A percentile compares a stretch with the other conserved stretches of the same genome.
These are phyloP conservation scores for Colletotrichum lini DNA, from an alignment of 2,329 filamentous ascomycete genomes.

Conservation along the genomic window DNA sequence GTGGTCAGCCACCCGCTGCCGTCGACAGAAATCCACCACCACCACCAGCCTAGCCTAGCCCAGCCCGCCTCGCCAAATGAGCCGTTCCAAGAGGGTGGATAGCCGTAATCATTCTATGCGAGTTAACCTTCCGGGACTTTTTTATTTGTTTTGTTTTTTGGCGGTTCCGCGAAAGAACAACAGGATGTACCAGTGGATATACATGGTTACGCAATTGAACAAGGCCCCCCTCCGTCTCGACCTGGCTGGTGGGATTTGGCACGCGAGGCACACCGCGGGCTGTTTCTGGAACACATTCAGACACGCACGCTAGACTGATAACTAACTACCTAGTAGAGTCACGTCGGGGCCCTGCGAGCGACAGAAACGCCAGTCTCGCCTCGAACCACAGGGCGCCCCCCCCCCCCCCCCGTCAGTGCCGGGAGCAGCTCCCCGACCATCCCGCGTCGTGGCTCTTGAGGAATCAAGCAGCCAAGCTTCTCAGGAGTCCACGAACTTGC, in stretches of 20 bases:
- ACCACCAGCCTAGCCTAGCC: no score
- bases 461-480: neutral
- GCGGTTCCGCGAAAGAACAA: conserved; percentile 31
- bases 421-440: conserved; percentile 28
- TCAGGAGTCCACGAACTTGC: conserved; percentile 1
- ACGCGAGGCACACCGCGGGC: conserved; percentile 21
- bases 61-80: conserved; percentile 36
- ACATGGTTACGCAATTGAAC: conserved; percentile 2
- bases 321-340: no score
- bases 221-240: conserved; percentile 10
- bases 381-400: conserved; percentile 16
- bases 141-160: neutral
- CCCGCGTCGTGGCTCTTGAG: conserved; percentile 13
- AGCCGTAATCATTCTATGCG: conserved; percentile 27
- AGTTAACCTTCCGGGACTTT: conserved; percentile 27
- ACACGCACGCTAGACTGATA: no score
- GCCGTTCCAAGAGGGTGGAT: conserved; percentile 35
- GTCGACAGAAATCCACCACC: neutral
- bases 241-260: conserved; percentile 20
- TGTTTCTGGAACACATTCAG: conserved; percentile 1
- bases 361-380: conserved; percentile 24
- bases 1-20: conserved; percentile 3
- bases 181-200: neutral
- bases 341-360: conserved; percentile 14
- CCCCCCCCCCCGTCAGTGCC: neutral